Evolutionary conservation across 140 eudicot genomes (phyloP).

Genomic region (Anethum foeniculum): DNA sequence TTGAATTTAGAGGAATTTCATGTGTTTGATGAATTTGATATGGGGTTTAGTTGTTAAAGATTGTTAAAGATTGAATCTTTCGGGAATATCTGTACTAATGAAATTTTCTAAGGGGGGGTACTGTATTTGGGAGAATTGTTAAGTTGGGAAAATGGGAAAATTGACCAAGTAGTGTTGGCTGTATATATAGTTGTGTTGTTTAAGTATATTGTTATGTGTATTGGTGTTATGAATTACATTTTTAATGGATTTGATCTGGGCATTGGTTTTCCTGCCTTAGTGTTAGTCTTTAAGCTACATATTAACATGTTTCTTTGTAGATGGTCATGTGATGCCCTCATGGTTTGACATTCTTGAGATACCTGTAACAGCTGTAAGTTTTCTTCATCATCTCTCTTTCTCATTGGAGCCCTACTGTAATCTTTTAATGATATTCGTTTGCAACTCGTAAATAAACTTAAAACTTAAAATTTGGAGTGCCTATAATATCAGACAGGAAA

Average conservation of each 20-base stretch:
- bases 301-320: conserved; percentile 31
- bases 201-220: too few species aligned
- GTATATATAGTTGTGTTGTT: too few species aligned
- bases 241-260: too few species aligned
- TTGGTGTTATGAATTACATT: too few species aligned
- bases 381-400: not conserved
- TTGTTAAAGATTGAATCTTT: not conserved
- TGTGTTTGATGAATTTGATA: not conserved
- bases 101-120: too few species aligned
- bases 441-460: not conserved
- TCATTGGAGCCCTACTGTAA: not conserved
- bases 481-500: not conserved
- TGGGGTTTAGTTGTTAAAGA: not conserved
- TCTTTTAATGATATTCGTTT: not conserved
- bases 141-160: not conserved
- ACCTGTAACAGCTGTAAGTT: conserved; percentile 86
- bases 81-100: not conserved
- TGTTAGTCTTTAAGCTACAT: not conserved
- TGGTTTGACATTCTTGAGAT: conserved; percentile 94
- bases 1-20: not conserved
- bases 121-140: not conserved
- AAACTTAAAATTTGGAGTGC: not conserved
- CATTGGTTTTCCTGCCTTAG: not conserved
- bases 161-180: not conserved
- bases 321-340: conserved; percentile 91